Base-by-base conservation (phyloP, 352 stramenopile species). In the Globisporangium mamillatum region DNA sequence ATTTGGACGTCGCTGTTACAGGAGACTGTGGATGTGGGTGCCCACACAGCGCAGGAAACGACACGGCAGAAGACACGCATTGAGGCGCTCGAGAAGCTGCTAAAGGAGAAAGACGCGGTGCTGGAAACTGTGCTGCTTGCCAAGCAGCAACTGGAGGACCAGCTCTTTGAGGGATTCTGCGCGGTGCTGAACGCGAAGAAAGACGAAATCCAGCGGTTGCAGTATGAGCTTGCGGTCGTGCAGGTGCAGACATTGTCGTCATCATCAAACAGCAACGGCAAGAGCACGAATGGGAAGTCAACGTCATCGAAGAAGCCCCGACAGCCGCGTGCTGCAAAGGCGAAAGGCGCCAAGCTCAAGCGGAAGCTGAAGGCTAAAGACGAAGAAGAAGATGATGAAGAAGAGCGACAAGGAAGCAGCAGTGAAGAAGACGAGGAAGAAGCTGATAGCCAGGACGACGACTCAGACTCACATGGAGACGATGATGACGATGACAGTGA, bases 101-200 rank as follows among this genome's bases (percentile, higher is more conserved):
- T 88, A 27, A 57, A 56, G 22, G 73, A 72, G 54, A 90, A 90
- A 63, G 81, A 90, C 53, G 48, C 34, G 18, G 27, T 86, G 29
- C 69, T 90, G 60, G 79, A 86, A 29, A 67, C 60, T 9, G 76
- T 78, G 32, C 22, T 90, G 46, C 22, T 27, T 6, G 72, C 73
- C 24, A 88, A 88, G 66, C 81, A 90, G 57, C 64, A 64, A 24
- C 48, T 72, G 6, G 78, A 90, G 50, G 69, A 90, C 38, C 27
- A 73, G 52, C 58, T 88, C 16, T 74, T 88, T 22, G 48, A 63
- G 6, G 77, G 77, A 9, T 90, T 86, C 52, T 86, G 77, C 25
- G 71, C 71, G 4, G 77, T 88, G 36, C 56, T 90, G 56, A 88
- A 88, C 41, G 72, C 76, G 20, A 88, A 90, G 73, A 90, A 90